These are phyloP conservation scores for Syzygium oleosum DNA, from an alignment of 345 rosid species.

Conservation along the genomic window DNA sequence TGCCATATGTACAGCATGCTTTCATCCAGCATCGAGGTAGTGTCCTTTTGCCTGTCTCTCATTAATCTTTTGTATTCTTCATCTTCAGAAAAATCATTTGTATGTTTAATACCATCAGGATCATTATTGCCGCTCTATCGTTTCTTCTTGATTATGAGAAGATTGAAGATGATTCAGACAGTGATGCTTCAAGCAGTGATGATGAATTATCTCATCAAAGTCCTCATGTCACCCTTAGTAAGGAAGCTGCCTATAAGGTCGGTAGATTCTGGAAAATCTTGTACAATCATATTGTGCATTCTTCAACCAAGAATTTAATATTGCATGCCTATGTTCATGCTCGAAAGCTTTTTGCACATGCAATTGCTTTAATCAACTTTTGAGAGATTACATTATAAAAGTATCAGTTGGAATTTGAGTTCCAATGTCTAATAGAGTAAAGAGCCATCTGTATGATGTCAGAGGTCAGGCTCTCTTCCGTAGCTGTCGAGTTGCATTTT, in stretches of 20 bases:
- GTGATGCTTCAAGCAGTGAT: slow-evolving; percentile 66
- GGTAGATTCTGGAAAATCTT: not conserved
- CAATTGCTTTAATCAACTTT: not conserved
- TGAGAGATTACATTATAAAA: not conserved
- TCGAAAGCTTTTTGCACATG: not conserved
- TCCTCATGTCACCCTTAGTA: slow-evolving; percentile 41
- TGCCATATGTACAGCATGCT: slow-evolving; percentile 87
- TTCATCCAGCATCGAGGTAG: slow-evolving; percentile 80
- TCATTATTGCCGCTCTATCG: slow-evolving; percentile 67
- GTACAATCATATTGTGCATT: not conserved
- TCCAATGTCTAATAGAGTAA: not conserved
- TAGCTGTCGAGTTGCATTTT: not conserved
- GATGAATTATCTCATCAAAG: slow-evolving; percentile 44
- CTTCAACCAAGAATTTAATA: not conserved
- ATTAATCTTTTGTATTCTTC: not conserved
- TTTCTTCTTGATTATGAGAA: slow-evolving; percentile 92
- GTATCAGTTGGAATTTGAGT: not conserved
- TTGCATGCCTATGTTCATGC: not conserved
- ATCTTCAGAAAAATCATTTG: not conserved
- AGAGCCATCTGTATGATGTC: not conserved
- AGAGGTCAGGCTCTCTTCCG: not conserved
- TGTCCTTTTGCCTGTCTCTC: not conserved
- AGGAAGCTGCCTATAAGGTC: slow-evolving; percentile 83
- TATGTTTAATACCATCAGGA: slow-evolving; percentile 31
- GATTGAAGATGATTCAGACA: slow-evolving; percentile 56